Base-by-base conservation (phyloP, 2,329 filamentous ascomycete genomes). In the Pseudonectria foliicola region DNA sequence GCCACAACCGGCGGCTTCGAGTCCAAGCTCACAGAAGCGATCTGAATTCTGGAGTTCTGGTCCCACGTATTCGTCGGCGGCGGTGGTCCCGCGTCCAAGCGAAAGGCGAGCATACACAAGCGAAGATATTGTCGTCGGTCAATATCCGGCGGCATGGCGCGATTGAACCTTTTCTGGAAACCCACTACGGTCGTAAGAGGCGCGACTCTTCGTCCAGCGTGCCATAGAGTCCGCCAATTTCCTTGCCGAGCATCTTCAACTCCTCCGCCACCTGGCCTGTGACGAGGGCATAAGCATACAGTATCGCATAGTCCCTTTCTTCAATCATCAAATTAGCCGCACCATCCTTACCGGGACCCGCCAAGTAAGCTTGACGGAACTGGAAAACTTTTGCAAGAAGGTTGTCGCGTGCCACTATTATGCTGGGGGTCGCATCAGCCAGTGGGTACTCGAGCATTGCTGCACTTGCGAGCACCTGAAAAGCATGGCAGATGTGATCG, bases 391-490 rank as follows among this genome's bases (percentile, higher is more conserved):
- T 90, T 12, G 85, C 82, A 11, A 98, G 67, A 24, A 96, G 63
- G 36, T 85, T 72, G 56, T 96, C 89, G 37, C 90, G 75, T n/a
- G 82, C 78, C 49, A 84, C 76, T 13, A 83, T 77, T 13, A 93
- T 85, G 40, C 80, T 88, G 0, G 90, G 90, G 10, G 95, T 70
- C 4, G 85, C 85, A 52, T 95, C 88, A 12, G 84, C 89, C 34
- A 96, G 71, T 0, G 90, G 88, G 52, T 95, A 96, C 59, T 95
- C 89, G 2, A 96, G 71, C 70, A 94, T 95, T 61, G 95, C 80
- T 3, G 85, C 93, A 24, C 85, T 92, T 1, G 92, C 92, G 38
- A 96, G 76, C 0, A 96, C 90, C 52, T 79, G 70, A 37, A 77
- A 77, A 3, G 96, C 73, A 66, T 96, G 92, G 53, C 87, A 93